A percentile compares a stretch with the other conserved stretches of the same genome.
Conservation (phyloP, 345 rosid species). For the Turnera subulata region DNA sequence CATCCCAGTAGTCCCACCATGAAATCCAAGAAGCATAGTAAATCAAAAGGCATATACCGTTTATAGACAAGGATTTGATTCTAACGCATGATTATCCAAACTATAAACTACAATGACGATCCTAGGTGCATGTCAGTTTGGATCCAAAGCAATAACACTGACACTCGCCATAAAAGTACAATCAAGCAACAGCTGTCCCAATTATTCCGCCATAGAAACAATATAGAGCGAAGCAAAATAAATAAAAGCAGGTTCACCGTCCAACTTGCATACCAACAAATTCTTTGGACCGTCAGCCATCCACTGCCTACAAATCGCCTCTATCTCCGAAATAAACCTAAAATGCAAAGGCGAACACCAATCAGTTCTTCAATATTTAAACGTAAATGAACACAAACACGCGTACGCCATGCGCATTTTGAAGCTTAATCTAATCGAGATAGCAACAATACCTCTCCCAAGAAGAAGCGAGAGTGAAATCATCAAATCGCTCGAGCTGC, state of each 20-base stretch:
- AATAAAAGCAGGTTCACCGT: not conserved
- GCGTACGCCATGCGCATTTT: not conserved
- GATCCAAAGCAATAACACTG: no score
- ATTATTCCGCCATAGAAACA: not conserved
- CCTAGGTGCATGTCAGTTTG: no score
- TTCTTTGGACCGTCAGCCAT: conserved; percentile 81
- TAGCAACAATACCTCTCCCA: conserved; percentile 75
- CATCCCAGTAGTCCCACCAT: no score
- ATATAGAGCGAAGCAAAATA: not conserved
- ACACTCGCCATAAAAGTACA: not conserved
- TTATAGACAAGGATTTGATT: no score
- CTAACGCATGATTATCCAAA: no score
- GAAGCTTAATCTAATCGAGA: not conserved
- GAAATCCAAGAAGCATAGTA: no score
- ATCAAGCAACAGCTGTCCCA: not conserved
- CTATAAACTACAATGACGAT: no score
- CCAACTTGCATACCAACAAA: conserved; percentile 50
- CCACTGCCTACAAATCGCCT: conserved; percentile 93
- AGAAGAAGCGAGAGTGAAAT: conserved; percentile 94
- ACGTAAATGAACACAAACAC: no score
- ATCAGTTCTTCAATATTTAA: no score
- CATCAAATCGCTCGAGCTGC: conserved; percentile 88
- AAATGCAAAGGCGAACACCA: not conserved
- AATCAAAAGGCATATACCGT: no score
- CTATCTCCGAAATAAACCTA: conserved; percentile 95